Base-by-base conservation (phyloP, 2,329 filamentous ascomycete species). In the Zymoseptoria brevis region DNA sequence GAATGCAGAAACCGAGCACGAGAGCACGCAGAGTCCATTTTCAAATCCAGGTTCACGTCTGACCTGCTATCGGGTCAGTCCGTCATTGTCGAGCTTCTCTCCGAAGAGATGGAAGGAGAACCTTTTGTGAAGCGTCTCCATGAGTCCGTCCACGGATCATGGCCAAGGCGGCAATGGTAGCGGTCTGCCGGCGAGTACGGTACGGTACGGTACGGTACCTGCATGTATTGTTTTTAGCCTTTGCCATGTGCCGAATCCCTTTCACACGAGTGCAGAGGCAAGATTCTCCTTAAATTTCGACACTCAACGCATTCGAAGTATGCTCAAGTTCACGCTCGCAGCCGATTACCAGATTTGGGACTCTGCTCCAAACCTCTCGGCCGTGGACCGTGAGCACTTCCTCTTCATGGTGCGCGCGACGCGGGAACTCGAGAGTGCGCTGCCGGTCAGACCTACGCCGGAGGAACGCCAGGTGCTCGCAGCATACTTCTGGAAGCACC, bases 401-500 rank as follows among this genome's bases (percentile, higher is more conserved):
- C 50, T 51, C 50, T 51, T 51, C 13, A 41, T 41, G 35, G 35
- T 41, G 16, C 35, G 35, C 35, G 16, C 35, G 16, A 41, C 35
- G 16, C 35, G 35, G 35, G 35, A 41, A 16, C 35, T 41, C 11
- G 35, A 41, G 35, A 16, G 35, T 41, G 35, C 35, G 35, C 16
- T 41, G 35, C 35, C 35, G 11, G 35, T 41, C 11, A 41, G 35
- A 5, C 35, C 35, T 11, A 19, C 9, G 11, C 13, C 49, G 9
- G n/a, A 24, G 19, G 49, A 50, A 50, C 19, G 19, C 8, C 49
- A 19, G n/a, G 4, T 21, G 49, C 49, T 50, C n/a, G 49, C 49
- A 4, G 22, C 49, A 11, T 57, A 57, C 41, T 57, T 57, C 24
- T 57, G 56, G 56, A 52, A 48, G 16, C 48, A 57, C 41, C 51